Base-by-base conservation (phyloP, 495 filamentous ascomycete genomes). In the Daldinia concentrica region DNA sequence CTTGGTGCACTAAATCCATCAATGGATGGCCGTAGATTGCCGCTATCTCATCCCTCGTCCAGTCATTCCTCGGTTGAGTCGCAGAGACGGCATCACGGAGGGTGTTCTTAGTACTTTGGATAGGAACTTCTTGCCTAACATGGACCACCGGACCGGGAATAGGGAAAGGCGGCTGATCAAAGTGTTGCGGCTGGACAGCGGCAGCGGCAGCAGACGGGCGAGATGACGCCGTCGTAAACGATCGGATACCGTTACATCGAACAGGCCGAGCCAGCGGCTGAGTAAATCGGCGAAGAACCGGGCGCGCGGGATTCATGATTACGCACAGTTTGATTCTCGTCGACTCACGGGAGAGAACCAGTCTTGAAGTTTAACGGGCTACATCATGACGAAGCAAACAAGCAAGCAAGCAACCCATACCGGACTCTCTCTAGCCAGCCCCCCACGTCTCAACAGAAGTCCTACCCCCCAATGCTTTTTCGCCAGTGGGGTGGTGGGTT, bases 1-100 rank as follows among this genome's bases (percentile, higher is more conserved):
- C 86, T 72, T 90, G 87, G 77, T 87, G 93, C 22, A 90, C 87
- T 63, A 96, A 79, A 60, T 93, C 89, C 83, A 91, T 90, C 78
- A 95, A 82, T 0, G 92, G 91, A 4, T 88, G 91, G 74, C 93
- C 82, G 76, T 94, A 94, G 72, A 96, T 89, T 64, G 88, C 85
- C 50, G 85, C 77, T 55, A 94, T 90, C 79, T 95, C 91, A 17
- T 93, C 90, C 64, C 86, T 88, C 12, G 91, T 92, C 93, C 93
- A 95, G 75, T 87, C 87, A 66, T 86, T 90, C 54, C 91, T 84
- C 19, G 90, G 87, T 32, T 72, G 79, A 0, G 79, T 83, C 8
- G 90, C 87, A 8, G 82, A 78, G 11, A 90, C 82, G 6, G 91
- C 90, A 51, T 78, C 74, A 27, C 64, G 77, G 37, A 82, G 61